Evolutionary conservation across 352 stramenopile genomes (phyloP).

Genomic region (Phytophthora colocasiae): DNA sequence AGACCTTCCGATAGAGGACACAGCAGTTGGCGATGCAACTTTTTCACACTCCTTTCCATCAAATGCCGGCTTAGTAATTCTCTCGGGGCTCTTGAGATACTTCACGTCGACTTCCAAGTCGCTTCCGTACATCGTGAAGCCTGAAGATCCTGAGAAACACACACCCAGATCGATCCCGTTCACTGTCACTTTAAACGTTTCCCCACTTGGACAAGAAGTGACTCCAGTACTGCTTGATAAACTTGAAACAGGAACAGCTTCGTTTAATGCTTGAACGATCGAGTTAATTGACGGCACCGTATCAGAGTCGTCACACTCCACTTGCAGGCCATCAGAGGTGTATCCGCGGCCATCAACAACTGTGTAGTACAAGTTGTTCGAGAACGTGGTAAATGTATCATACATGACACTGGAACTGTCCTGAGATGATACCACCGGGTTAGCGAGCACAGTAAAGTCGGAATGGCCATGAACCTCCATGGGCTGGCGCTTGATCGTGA

Average conservation of each 20-base stretch:
- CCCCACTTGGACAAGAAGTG: conserved; percentile 26
- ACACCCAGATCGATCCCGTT: conserved; percentile 34
- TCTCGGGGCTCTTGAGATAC: conserved; percentile 13
- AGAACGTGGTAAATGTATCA: conserved; percentile 33
- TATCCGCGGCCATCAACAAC: conserved; percentile 36
- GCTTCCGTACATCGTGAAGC: conserved; percentile 23
- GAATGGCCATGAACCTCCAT: conserved; percentile 40
- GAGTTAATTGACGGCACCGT: conserved; percentile 31
- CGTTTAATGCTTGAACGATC: conserved; percentile 30
- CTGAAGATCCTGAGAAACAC: conserved; percentile 21
- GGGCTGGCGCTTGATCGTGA: conserved; percentile 39
- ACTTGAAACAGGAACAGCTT: conserved; percentile 20
- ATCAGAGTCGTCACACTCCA: conserved; percentile 22
- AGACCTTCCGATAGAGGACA: conserved; percentile 22
- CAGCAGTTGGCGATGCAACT: conserved; percentile 5
- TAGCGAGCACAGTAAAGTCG: conserved; percentile 41
- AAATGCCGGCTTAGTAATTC: conserved; percentile 16
- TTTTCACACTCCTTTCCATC: conserved; percentile 11
- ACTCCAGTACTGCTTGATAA: conserved; percentile 2
- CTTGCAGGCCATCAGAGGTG: conserved; percentile 11
- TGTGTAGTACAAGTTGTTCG: conserved; percentile 36
- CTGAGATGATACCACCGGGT: conserved; percentile 15
- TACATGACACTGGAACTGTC: conserved; percentile 29
- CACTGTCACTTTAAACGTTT: conserved; percentile 34
- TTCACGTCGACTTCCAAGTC: conserved; percentile 31